Evolutionary conservation across 495 filamentous ascomycete species (phyloP).

Genomic region (Tuber umbilicatum): DNA sequence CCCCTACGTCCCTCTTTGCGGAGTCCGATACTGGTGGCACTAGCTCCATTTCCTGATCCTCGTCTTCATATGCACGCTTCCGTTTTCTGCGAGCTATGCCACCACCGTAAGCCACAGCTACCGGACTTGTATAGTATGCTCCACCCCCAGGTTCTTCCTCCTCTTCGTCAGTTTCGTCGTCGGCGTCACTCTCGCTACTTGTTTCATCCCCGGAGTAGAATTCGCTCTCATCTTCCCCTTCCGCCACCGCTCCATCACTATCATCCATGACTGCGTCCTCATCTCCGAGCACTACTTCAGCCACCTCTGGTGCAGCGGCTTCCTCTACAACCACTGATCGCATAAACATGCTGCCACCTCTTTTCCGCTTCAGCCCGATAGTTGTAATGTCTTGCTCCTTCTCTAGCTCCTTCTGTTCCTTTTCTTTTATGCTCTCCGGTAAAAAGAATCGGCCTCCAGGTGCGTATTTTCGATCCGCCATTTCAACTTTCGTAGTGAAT

Average conservation of each 20-base stretch:
- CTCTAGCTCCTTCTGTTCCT: conserved; percentile 34
- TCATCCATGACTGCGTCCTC: conserved; percentile 34
- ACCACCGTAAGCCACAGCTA: conserved; percentile 17
- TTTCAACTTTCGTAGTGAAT: conserved; percentile 38
- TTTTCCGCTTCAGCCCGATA: conserved; percentile 28
- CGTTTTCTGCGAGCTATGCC: conserved; percentile 22
- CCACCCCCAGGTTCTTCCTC: conserved; percentile 28
- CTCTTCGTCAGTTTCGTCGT: conserved; percentile 38
- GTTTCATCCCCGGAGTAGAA: conserved; percentile 31
- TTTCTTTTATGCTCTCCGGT: conserved; percentile 35
- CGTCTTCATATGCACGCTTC: conserved; percentile 36
- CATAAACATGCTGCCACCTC: conserved; percentile 21
- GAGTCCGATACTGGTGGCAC: conserved; percentile 14
- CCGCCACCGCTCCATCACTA: conserved; percentile 28
- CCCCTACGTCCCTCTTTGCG: conserved; percentile 21
- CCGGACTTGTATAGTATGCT: conserved; percentile 30
- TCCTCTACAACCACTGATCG: conserved; percentile 28
- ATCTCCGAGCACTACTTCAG: conserved; percentile 22
- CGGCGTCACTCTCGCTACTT: conserved; percentile 36
- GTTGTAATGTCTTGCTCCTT: conserved; percentile 21
- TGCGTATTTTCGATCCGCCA: conserved; percentile 40
- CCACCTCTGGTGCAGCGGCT: conserved; percentile 20
- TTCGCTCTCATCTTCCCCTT: conserved; percentile 35
- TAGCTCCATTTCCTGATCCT: conserved; percentile 14
- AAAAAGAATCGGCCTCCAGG: conserved; percentile 41